phyloP scores from a whole-genome alignment of 495 filamentous ascomycete species.

The Evansstolkia leycettana region DNA sequence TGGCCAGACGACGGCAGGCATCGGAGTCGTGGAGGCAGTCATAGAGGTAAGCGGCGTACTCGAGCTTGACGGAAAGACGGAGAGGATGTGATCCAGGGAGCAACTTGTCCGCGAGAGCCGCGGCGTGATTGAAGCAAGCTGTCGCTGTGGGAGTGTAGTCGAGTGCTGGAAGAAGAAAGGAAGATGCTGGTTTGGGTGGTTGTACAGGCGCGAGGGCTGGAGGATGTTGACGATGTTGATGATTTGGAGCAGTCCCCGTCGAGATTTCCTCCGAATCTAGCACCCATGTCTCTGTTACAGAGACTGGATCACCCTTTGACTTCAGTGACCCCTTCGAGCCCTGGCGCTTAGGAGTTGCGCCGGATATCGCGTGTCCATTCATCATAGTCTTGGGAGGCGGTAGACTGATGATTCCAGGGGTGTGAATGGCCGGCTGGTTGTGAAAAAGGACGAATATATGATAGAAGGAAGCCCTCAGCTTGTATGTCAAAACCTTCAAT shows the following conservation, averaged over 20 bases:
- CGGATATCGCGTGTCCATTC: constrained; percentile 10
- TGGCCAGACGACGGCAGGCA: constrained; percentile 60
- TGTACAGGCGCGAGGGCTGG: constrained; percentile 35
- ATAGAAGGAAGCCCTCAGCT: constrained; percentile 86
- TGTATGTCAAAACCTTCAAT: constrained; percentile 77
- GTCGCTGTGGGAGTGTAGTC: constrained; percentile 78
- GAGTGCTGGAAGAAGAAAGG: constrained; percentile 63
- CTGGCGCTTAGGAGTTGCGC: constrained; percentile 18
- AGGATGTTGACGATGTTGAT: constrained; percentile 12
- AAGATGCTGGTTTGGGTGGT: constrained; percentile 34
- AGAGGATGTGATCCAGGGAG: constrained; percentile 84
- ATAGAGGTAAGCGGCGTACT: constrained; percentile 90
- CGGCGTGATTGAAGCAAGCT: constrained; percentile 67
- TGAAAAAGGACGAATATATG: constrained; percentile 96
- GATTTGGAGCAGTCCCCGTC: constrained; percentile 7
- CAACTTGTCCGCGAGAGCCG: constrained; percentile 56
- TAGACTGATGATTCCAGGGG: constrained; percentile 27
- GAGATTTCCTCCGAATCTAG: not conserved
- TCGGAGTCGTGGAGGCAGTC: constrained; percentile 80
- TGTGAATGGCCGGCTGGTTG: constrained; percentile 53
- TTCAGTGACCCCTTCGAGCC: constrained; percentile 11
- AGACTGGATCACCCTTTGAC: constrained; percentile 8
- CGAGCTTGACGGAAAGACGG: constrained; percentile 79
- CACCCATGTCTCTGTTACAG: constrained; percentile 1
- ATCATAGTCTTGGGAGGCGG: constrained; percentile 10